Evolutionary conservation across 2,329 filamentous ascomycete genomes (phyloP), one percentile per base, ranked within the genome.

Genomic region (Helminthosporium solani): DNA sequence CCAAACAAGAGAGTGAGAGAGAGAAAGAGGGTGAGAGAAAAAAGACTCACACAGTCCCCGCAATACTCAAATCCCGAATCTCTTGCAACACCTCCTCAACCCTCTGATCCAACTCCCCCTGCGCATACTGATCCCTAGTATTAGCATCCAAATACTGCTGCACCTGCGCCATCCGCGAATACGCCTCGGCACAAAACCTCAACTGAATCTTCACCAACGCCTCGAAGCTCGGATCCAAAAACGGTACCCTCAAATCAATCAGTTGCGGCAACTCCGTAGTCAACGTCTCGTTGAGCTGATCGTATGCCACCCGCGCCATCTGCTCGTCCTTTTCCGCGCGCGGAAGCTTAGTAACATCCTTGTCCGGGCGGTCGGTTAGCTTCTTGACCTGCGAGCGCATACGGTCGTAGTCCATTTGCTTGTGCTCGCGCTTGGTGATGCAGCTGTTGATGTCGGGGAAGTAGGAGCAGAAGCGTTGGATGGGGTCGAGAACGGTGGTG

Each of bases 391-490:
- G 95, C 56, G 90, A 90, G 53, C 94, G 88, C 73, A 97, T 85
- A 15, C 91, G 84, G 70, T 99, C 94, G 77, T 99, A 99, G 75
- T 99, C 95, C 58, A 97, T 88, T 46, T 97, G 86, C 74, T 99
- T 99, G 81, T 99, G 88, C 64, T 95, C 88, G 64, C 95, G 89
- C 77, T 99, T 99, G 77, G 97, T 99, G 74, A 99, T 96, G 73
- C 92, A 96, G 76, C 96, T 90, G 74, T 99, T 99, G 67, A 99
- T 91, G 70, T 99, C 94, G 27, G 94, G 92, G 72, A 99, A 99
- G 76, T 99, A 99, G 58, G 90, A 89, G 76, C 92, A 97, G 77
- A 97, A 99, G 56, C 91, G 84, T 54, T 86, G 86, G 69, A 99
- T 99, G 33, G 94, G 94, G 61, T 99, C 94, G 38, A 99, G 81